Evolutionary conservation across 108 stramenopile genomes (phyloP).

Genomic region (Nitzschia sp.): DNA sequence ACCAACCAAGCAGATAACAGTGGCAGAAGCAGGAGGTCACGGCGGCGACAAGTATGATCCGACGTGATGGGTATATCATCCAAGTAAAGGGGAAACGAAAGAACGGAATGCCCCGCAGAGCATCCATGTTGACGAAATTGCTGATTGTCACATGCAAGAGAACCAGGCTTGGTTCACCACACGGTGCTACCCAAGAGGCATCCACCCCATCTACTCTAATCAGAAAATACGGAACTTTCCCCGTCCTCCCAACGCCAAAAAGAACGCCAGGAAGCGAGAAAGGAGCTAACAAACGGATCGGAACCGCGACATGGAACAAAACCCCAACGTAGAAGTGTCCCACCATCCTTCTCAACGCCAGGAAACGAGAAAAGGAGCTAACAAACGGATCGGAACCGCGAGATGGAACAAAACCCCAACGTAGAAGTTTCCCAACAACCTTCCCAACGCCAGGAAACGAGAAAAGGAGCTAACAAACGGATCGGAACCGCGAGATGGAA

Average conservation of each 20-base stretch:
- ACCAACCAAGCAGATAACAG: too few species aligned
- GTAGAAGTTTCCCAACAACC: constrained; percentile 27
- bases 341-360: too few species aligned
- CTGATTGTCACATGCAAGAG: not conserved
- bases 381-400: constrained; percentile 27
- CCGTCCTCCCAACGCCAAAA: too few species aligned
- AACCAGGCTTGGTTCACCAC: not conserved
- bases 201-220: too few species aligned
- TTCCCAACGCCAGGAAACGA: too few species aligned
- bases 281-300: constrained; percentile 17
- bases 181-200: too few species aligned
- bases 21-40: too few species aligned
- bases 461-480: constrained; percentile 16
- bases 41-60: too few species aligned
- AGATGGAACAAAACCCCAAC: constrained; percentile 29
- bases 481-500: constrained; percentile 25
- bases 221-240: not conserved
- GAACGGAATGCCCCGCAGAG: not conserved
- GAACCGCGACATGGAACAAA: constrained; percentile 22
- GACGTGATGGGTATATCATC: too few species aligned
- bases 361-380: not conserved
- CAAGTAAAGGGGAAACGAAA: too few species aligned
- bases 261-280: not conserved
- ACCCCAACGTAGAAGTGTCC: constrained; percentile 34
- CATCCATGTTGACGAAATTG: not conserved